phyloP scores from a whole-genome alignment of 306 rosid species.

The Quercus gilva region DNA sequence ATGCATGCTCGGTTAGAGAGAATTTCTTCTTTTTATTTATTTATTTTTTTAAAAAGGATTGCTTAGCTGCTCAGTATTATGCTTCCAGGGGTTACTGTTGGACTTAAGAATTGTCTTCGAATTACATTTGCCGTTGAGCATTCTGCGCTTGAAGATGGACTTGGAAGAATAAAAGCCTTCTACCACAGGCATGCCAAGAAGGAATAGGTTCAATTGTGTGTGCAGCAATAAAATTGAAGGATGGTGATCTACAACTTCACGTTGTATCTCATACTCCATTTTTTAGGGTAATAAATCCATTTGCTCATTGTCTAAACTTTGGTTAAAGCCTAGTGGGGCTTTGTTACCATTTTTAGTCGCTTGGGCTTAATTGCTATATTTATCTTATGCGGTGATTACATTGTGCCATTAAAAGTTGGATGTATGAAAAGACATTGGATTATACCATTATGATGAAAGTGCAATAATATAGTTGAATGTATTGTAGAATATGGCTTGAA shows the following conservation, averaged over 20 bases:
- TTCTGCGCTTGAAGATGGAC: conserved; percentile 44
- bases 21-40: too few species aligned
- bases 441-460: background rate
- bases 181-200: conserved; percentile 37
- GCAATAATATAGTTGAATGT: background rate
- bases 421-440: background rate
- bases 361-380: background rate
- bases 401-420: background rate
- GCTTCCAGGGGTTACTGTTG: conserved; percentile 54
- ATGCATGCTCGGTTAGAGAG: background rate
- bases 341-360: background rate
- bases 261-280: background rate
- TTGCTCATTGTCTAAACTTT: background rate
- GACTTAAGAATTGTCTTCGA: conserved; percentile 60
- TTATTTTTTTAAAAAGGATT: background rate
- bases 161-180: conserved; percentile 56
- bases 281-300: background rate
- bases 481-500: too few species aligned
- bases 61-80: conserved; percentile 12
- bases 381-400: background rate
- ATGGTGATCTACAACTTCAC: background rate
- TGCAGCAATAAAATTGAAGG: background rate
- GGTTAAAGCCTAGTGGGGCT: background rate
- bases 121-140: conserved; percentile 40
- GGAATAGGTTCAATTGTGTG: background rate